Percentiles rank a stretch among this genome's conserved stretches.
Conservation (phyloP, 2,329 filamentous ascomycete species). For the Ploettnerulaceae sp. region DNA sequence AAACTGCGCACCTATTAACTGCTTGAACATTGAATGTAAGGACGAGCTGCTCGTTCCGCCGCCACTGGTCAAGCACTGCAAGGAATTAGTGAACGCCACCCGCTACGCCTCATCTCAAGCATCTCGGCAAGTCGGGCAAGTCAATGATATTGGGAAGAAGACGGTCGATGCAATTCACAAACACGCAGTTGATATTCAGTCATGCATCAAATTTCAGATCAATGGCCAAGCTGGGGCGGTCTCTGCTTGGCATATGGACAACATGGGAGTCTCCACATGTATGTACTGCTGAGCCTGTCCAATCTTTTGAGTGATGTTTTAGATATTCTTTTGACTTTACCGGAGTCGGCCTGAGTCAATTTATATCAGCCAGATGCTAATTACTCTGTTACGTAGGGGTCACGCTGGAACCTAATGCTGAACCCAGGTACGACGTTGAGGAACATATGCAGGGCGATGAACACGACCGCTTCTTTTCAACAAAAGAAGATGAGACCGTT, state of each 20-base stretch:
- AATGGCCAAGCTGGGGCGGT: slow-evolving; percentile 16
- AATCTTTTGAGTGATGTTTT: not conserved
- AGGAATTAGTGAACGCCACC: slow-evolving; percentile 6
- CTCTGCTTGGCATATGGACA: slow-evolving; percentile 17
- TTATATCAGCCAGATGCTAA: not conserved
- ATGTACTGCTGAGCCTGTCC: too few species aligned
- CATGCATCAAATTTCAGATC: slow-evolving; percentile 17
- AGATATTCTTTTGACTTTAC: too few species aligned
- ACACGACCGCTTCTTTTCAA: slow-evolving; percentile 2
- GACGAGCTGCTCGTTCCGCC: slow-evolving; percentile 9
- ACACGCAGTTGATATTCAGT: slow-evolving; percentile 12
- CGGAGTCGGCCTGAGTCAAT: too few species aligned
- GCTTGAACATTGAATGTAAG: slow-evolving; percentile 8
- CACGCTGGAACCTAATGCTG: slow-evolving; percentile 14
- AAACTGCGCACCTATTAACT: not conserved
- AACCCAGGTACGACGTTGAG: not conserved
- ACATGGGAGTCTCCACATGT: slow-evolving; percentile 15
- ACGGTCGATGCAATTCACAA: slow-evolving; percentile 10
- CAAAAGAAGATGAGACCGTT: slow-evolving; percentile 5
- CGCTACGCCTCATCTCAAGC: slow-evolving; percentile 8
- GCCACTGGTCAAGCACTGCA: slow-evolving; percentile 5
- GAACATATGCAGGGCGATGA: not conserved
- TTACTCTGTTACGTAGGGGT: not conserved
- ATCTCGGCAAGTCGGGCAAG: not conserved
- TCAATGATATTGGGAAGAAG: slow-evolving; percentile 12